Conservation (phyloP, 2,329 filamentous ascomycete species). For the Aspergillus pseudoterreus region DNA sequence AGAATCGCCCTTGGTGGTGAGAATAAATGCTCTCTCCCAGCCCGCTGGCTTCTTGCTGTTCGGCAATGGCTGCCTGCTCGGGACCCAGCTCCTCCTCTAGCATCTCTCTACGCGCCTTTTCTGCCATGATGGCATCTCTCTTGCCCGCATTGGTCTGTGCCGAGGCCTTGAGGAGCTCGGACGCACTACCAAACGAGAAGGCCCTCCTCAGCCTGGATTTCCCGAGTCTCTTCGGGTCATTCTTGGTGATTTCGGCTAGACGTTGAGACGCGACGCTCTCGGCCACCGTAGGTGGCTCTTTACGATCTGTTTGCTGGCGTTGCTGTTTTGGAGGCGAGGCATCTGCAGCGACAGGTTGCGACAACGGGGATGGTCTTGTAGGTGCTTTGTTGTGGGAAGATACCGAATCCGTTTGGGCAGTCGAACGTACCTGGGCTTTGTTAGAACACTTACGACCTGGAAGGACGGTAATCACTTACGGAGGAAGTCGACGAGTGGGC, state of each 20-base stretch:
- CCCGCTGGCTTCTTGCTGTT: constrained; percentile 86
- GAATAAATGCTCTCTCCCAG: constrained; percentile 93
- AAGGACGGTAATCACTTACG: constrained; percentile 48
- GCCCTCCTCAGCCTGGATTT: constrained; percentile 85
- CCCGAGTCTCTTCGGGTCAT: constrained; percentile 71
- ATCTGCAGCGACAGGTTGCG: constrained; percentile 59
- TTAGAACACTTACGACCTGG: background rate
- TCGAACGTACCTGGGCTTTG: constrained; percentile 21
- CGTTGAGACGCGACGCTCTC: constrained; percentile 76
- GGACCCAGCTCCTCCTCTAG: constrained; percentile 69
- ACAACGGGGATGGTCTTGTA: constrained; percentile 68
- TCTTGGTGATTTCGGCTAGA: constrained; percentile 80
- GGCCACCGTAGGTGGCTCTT: constrained; percentile 29
- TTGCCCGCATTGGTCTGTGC: constrained; percentile 56
- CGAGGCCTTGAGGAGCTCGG: constrained; percentile 76
- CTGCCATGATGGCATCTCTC: constrained; percentile 43
- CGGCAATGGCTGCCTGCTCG: constrained; percentile 86
- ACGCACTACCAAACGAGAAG: constrained; percentile 94
- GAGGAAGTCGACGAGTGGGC: constrained; percentile 57
- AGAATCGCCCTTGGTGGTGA: constrained; percentile 70
- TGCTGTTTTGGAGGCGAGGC: constrained; percentile 20
- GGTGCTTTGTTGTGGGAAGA: constrained; percentile 17
- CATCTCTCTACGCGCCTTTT: constrained; percentile 63
- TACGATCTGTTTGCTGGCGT: constrained; percentile 16
- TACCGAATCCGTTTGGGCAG: constrained; percentile 17